Conservation (phyloP, 2,329 filamentous ascomycete species). For the Fusarium lateritium region DNA sequence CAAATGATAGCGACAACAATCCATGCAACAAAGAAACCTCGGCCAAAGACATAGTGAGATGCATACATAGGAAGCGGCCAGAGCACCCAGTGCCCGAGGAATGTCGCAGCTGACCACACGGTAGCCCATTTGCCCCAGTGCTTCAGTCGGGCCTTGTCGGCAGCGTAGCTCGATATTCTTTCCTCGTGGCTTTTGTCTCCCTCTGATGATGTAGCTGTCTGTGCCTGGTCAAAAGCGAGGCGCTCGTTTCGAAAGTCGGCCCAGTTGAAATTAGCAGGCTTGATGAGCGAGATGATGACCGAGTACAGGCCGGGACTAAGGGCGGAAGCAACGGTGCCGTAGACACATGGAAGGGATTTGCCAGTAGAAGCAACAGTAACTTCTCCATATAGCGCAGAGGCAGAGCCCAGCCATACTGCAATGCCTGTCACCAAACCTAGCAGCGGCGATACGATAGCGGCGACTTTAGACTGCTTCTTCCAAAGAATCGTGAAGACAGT, state of each 20-base stretch:
- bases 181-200: slow-evolving; percentile 34
- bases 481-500: slow-evolving; percentile 68
- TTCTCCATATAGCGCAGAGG: slow-evolving; percentile 61
- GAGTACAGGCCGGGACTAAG: slow-evolving; percentile 61
- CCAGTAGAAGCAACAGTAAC: slow-evolving; percentile 65
- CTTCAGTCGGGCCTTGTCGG: slow-evolving; percentile 57
- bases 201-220: slow-evolving; percentile 2
- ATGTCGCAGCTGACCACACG: slow-evolving; percentile 62
- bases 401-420: slow-evolving; percentile 66
- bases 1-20: slow-evolving; percentile 66
- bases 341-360: slow-evolving; percentile 65
- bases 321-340: slow-evolving; percentile 66
- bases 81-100: slow-evolving; percentile 67
- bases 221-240: slow-evolving; percentile 55
- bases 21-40: slow-evolving; percentile 66
- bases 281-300: slow-evolving; percentile 61
- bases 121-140: slow-evolving; percentile 57
- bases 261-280: slow-evolving; percentile 60
- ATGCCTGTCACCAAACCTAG: slow-evolving; percentile 66
- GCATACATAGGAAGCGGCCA: slow-evolving; percentile 70
- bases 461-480: slow-evolving; percentile 63
- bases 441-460: slow-evolving; percentile 65
- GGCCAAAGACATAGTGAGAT: slow-evolving; percentile 63
- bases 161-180: slow-evolving; percentile 45
- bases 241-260: slow-evolving; percentile 58